Conservation (phyloP, 108 stramenopile genomes). For the Nannochloropsis salina region DNA sequence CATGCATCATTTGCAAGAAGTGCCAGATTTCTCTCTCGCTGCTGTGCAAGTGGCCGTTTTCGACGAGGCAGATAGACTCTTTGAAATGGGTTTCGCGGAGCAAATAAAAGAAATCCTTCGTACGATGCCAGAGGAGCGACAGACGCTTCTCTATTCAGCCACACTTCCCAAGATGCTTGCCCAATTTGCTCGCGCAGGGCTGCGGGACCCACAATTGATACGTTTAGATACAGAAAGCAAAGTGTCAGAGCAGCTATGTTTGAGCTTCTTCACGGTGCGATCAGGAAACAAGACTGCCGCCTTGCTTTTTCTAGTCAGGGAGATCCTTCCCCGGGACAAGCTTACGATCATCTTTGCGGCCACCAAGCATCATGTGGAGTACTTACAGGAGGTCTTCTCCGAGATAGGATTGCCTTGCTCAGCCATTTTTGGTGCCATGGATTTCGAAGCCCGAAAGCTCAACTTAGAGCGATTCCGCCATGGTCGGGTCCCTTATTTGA, state of each 20-base stretch:
- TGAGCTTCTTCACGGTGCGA: conserved; percentile 81
- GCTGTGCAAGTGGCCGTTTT: conserved; percentile 78
- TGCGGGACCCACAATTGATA: conserved; percentile 84
- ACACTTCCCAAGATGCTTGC: conserved; percentile 90
- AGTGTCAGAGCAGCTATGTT: conserved; percentile 81
- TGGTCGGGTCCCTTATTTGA: conserved; percentile 59
- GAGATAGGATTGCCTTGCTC: conserved; percentile 60
- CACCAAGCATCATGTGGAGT: conserved; percentile 94
- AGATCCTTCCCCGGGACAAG: conserved; percentile 63
- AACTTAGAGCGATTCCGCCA: conserved; percentile 78
- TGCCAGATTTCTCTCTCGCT: conserved; percentile 71
- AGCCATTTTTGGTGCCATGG: conserved; percentile 92
- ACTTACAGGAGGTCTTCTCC: conserved; percentile 67
- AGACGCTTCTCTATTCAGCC: conserved; percentile 89
- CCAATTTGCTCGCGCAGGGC: conserved; percentile 94
- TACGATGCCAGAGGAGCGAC: conserved; percentile 56
- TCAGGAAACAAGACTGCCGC: conserved; percentile 88
- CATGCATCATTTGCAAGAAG: conserved; percentile 90
- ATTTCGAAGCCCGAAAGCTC: conserved; percentile 74
- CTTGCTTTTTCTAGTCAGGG: conserved; percentile 75
- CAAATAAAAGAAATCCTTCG: conserved; percentile 66
- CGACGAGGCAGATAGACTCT: conserved; percentile 96
- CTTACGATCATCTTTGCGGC: conserved; percentile 74
- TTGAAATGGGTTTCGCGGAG: conserved; percentile 95
- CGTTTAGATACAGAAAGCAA: conserved; percentile 88